Evolutionary conservation across 306 rosid species (phyloP), one percentile per base, ranked within the genome.

Genomic region (Cucurbita moschata): DNA sequence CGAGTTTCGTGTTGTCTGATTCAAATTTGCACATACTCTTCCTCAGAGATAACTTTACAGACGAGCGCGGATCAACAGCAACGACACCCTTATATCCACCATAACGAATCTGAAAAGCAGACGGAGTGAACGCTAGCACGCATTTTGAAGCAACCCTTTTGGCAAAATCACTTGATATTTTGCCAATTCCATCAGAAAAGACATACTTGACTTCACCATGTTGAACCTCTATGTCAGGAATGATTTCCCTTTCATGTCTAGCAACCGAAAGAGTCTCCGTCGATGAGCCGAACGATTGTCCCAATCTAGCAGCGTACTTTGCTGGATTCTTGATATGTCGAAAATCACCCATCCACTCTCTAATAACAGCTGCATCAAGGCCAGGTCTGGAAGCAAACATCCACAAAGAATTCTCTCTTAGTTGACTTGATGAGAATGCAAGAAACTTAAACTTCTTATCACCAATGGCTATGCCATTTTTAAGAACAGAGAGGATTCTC

Each of bases 151-250:
- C 84, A 40, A 85, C 86, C 26, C 5, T 8, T 46, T 37, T 53
- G 23, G 86, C 82, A 30, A 85, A 78, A 0, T 70, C 72, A 13
- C 38, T 37, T 11, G 85, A 82, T 55, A 85, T 82, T 60, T 85
- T 85, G 16, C 86, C 88, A 51, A 82, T 85, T 30, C 88, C 88
- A 70, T 85, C 86, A 23, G 86, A 85, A 62, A 85, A 85, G 65
- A 79, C 72, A 59, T 82, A 80, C 0, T 12, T 30, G 5, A 9
- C 39, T 70, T 74, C 76, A 0, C 7, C 35, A 4, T 18, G 13
- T 56, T 15, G 4, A 11, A 19, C 53, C 75, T 82, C 58, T 4
- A 85, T 72, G 61, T 85, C 86, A 9, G 81, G 77, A 64, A 80
- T 78, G 23, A 14, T 4, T 56, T 85, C 83, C 12, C 71, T 49